These are phyloP conservation scores for Tetrahymena malaccensis DNA, from an alignment of 73 alveolate genomes.

Conservation along the genomic window DNA sequence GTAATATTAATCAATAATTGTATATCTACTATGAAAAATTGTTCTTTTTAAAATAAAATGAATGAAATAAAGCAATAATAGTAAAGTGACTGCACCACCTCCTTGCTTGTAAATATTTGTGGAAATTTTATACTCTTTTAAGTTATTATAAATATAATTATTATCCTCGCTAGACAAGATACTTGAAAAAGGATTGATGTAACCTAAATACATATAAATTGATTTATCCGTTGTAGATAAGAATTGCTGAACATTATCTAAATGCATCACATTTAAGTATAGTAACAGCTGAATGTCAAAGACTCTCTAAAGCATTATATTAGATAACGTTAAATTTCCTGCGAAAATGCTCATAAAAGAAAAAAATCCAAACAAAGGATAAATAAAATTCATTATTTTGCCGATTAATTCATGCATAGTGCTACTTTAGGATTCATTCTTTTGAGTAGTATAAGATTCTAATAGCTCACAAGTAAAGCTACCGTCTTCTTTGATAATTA, in stretches of 20 bases:
- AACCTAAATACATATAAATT: not conserved
- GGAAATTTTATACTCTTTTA: not conserved
- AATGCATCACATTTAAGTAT: not conserved
- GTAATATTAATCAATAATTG: not conserved
- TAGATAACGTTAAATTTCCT: not conserved
- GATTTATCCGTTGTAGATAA: not conserved
- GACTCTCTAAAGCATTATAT: not conserved
- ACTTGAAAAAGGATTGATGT: not conserved
- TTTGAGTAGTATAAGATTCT: not conserved
- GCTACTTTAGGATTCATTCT: not conserved
- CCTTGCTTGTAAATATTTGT: not conserved
- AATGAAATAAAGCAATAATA: not conserved
- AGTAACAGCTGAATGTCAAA: not conserved
- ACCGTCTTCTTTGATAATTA: not conserved
- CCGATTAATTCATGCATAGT: not conserved
- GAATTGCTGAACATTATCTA: not conserved
- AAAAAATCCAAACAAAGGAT: not conserved
- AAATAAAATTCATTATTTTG: not conserved
- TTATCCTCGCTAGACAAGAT: not conserved
- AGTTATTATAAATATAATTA: not conserved
- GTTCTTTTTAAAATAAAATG: not conserved
- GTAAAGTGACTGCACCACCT: not conserved
- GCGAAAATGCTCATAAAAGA: not conserved
- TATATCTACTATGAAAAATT: not conserved
- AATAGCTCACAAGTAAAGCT: not conserved